Evolutionary conservation across 441 rosid species (phyloP).

Genomic region (Brassica balearica): DNA sequence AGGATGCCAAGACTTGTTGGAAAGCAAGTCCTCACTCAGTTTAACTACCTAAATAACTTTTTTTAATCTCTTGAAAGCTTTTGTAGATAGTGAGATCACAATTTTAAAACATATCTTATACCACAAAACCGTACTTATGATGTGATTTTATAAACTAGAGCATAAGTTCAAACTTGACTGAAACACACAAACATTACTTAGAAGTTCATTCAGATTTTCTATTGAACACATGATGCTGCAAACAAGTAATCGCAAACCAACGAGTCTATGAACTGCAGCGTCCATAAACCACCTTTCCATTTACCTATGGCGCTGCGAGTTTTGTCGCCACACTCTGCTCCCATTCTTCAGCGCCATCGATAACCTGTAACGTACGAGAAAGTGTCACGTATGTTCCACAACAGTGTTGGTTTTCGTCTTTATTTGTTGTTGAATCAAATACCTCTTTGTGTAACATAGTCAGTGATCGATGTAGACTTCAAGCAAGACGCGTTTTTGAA

Average conservation of each 20-base stretch:
- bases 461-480: constrained; percentile 8
- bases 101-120: not conserved
- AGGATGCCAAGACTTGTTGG: constrained; percentile 79
- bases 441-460: not conserved
- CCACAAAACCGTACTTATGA: not conserved
- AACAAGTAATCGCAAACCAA: not conserved
- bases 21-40: too few species aligned
- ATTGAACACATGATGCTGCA: not conserved
- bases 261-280: not conserved
- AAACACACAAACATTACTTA: not conserved
- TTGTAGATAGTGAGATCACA: not conserved
- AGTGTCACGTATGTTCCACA: constrained; percentile 1
- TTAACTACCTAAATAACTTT: too few species aligned
- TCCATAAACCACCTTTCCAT: not conserved
- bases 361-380: not conserved
- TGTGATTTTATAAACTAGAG: constrained; percentile 7
- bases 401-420: not conserved
- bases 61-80: not conserved
- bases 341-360: not conserved
- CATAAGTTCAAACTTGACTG: not conserved
- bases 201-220: not conserved
- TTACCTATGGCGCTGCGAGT: not conserved
- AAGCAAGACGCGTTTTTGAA: not conserved
- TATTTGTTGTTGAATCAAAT: not conserved
- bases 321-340: not conserved